Conservation (phyloP, 352 stramenopile species). For the Globisporangium abappressorium region DNA sequence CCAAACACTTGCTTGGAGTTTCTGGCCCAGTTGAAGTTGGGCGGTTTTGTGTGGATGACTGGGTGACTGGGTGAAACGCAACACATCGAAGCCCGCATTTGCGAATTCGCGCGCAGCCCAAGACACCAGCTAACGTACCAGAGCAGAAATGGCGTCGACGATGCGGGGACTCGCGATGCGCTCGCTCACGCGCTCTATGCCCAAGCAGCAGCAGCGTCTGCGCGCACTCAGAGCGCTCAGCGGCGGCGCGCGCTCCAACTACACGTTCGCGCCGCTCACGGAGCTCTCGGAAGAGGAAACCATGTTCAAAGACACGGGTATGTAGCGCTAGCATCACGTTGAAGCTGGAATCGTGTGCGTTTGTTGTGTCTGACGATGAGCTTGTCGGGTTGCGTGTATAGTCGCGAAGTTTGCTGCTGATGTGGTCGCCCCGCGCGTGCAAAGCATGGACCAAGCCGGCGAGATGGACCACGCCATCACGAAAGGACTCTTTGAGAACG, state of each 20-base stretch:
- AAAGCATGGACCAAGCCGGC: slow-evolving; percentile 90
- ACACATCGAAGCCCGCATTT: slow-evolving; percentile 1
- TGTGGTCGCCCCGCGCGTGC: slow-evolving; percentile 84
- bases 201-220: slow-evolving; percentile 5
- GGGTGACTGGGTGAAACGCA: neutral
- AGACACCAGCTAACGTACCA: neutral
- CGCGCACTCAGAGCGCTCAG: neutral
- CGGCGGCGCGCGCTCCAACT: slow-evolving; percentile 17
- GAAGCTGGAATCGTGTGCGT: neutral
- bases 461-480: slow-evolving; percentile 91
- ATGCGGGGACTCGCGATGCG: slow-evolving; percentile 9
- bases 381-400: slow-evolving; percentile 10
- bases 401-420: slow-evolving; percentile 86
- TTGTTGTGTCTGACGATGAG: neutral
- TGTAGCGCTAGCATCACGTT: neutral
- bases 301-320: slow-evolving; percentile 67
- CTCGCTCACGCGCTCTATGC: neutral
- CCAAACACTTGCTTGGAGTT: neutral
- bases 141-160: slow-evolving; percentile 7
- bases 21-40: slow-evolving; percentile 2
- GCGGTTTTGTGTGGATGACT: slow-evolving; percentile 1
- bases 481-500: slow-evolving; percentile 90
- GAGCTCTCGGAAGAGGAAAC: slow-evolving; percentile 60
- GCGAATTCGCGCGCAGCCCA: neutral
- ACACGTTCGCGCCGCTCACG: slow-evolving; percentile 41